These are phyloP conservation scores for Chionographis japonica DNA, from an alignment of 106 monocot genomes.

Conservation along the genomic window DNA sequence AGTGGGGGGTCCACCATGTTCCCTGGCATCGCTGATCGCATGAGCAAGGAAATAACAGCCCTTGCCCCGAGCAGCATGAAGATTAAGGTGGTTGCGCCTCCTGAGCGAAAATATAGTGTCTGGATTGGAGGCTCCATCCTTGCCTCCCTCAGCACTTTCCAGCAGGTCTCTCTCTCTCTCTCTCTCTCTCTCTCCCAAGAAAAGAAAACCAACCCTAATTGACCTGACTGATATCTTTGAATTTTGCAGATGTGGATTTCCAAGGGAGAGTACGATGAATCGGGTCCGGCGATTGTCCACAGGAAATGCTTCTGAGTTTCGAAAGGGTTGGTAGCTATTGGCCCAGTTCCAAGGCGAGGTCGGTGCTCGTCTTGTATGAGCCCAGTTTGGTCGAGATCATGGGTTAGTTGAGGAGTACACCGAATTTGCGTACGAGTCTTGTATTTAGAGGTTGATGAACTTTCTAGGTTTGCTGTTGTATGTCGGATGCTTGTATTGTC, in stretches of 20 bases:
- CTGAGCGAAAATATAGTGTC: conserved; percentile 17
- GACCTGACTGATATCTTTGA: too few relatives aligned
- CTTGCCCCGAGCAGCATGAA: conserved; percentile 17
- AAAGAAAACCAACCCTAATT: too few relatives aligned
- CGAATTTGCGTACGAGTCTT: too few relatives aligned
- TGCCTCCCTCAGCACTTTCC: conserved; percentile 11
- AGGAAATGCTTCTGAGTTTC: conserved; percentile 11
- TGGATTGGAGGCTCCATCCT: conserved; percentile 20
- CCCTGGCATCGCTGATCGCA: conserved; percentile 17
- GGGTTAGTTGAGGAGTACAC: too few relatives aligned
- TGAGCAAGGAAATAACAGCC: conserved; percentile 23
- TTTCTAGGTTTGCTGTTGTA: too few relatives aligned
- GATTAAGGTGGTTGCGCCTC: conserved; percentile 20
- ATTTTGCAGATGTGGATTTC: conserved; percentile 12
- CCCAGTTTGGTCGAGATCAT: too few relatives aligned
- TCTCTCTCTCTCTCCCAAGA: too few relatives aligned
- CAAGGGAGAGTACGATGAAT: conserved; percentile 13
- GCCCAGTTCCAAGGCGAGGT: too few relatives aligned
- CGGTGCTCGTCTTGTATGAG: too few relatives aligned
- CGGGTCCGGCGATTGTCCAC: conserved; percentile 12
- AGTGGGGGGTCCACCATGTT: conserved; percentile 22
- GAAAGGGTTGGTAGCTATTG: too few relatives aligned
- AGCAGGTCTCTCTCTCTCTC: conserved; percentile 1
- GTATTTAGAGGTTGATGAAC: too few relatives aligned
- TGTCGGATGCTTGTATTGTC: too few relatives aligned